Conservation (phyloP, 345 rosid species). For the Erodium maritimum region DNA sequence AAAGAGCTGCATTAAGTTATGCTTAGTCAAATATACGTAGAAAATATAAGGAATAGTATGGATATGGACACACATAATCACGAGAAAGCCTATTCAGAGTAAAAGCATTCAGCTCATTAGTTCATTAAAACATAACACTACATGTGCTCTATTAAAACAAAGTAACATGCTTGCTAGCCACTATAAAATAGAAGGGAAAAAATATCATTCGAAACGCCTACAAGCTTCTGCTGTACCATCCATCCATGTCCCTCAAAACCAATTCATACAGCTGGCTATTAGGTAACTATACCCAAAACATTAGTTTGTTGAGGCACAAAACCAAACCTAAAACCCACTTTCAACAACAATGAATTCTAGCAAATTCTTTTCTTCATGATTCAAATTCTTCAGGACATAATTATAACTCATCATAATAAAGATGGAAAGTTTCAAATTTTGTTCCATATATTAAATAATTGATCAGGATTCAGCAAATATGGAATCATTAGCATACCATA, state of each 20-base stretch:
- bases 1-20: constrained; percentile 40
- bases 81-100: no score
- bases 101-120: no score
- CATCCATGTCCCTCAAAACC: no score
- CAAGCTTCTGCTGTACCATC: no score
- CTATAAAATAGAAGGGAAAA: no score
- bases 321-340: background rate
- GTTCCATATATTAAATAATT: background rate
- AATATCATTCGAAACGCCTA: no score
- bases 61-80: no score
- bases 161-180: no score
- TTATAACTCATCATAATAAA: background rate
- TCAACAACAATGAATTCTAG: background rate
- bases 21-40: constrained; percentile 3
- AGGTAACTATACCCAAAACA: no score
- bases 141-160: no score
- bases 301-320: background rate
- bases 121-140: no score
- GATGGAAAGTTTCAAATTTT: background rate
- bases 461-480: background rate
- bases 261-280: no score
- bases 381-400: background rate
- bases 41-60: background rate
- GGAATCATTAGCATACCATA: background rate
- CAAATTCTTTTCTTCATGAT: background rate